A percentile compares a stretch with the other conserved stretches of the same genome.
These are phyloP conservation scores for Vitis rotundifolia DNA, from an alignment of 164 flowering plant species.

Conservation along the genomic window DNA sequence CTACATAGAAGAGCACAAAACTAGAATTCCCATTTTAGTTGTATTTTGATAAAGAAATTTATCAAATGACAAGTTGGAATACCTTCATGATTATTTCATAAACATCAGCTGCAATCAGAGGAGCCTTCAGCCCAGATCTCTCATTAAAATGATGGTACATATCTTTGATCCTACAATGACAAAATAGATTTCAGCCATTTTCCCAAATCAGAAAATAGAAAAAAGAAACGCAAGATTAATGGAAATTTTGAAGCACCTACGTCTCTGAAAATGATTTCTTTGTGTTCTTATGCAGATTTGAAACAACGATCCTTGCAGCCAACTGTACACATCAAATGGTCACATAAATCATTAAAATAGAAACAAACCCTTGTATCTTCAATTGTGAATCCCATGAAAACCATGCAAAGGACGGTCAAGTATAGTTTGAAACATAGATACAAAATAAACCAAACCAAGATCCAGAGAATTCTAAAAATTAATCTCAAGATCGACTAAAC, in stretches of 20 bases:
- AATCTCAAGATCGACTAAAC: no score
- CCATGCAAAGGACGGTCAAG: neutral
- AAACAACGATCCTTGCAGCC: constrained; percentile 95
- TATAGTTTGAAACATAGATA: no score
- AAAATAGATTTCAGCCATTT: neutral
- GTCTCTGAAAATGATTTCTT: constrained; percentile 94
- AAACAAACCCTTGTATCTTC: neutral
- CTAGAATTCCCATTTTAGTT: no score
- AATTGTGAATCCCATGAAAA: neutral
- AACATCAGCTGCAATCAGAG: constrained; percentile 92
- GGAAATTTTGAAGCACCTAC: constrained; percentile 41
- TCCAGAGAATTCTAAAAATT: no score
- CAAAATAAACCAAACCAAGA: no score
- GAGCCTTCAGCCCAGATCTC: constrained; percentile 80
- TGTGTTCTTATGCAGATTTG: constrained; percentile 96
- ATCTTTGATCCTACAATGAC: constrained; percentile 61
- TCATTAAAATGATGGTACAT: constrained; percentile 80
- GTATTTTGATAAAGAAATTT: no score
- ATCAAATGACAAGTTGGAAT: neutral
- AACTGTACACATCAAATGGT: constrained; percentile 40
- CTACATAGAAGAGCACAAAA: no score
- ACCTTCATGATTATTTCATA: constrained; percentile 97
- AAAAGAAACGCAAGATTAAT: neutral
- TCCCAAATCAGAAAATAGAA: neutral
- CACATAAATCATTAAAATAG: neutral